phyloP scores from a whole-genome alignment of 1,284 basidiomycete genomes.

The Phylloboletellus chloephorus region DNA sequence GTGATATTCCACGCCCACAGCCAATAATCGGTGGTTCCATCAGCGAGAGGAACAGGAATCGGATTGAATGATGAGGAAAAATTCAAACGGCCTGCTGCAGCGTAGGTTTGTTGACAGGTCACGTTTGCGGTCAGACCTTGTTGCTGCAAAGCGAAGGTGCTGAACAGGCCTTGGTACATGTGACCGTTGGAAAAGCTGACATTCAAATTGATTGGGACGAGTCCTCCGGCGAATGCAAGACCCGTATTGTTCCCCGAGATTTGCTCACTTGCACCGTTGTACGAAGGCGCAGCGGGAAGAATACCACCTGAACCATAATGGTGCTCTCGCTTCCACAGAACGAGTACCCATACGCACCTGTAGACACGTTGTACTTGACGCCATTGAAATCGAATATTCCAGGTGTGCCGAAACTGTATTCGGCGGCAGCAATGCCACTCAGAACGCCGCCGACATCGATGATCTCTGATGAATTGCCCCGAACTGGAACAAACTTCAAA shows the following conservation, averaged over 20 bases:
- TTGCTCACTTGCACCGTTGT: background rate
- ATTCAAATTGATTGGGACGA: slow-evolving; percentile 5
- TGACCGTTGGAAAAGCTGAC: slow-evolving; percentile 1
- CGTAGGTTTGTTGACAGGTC: slow-evolving; percentile 1
- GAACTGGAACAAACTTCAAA: slow-evolving; percentile 5
- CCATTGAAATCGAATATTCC: slow-evolving; percentile 20
- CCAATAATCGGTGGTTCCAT: slow-evolving; percentile 10
- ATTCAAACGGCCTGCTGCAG: background rate
- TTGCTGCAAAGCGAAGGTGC: slow-evolving; percentile 7
- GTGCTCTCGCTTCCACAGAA: background rate
- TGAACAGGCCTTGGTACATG: background rate
- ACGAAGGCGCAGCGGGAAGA: slow-evolving; percentile 10
- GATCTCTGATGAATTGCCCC: slow-evolving; percentile 13
- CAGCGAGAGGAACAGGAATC: slow-evolving; percentile 4
- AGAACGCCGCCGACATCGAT: slow-evolving; percentile 10
- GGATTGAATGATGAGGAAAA: background rate
- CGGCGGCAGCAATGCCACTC: slow-evolving; percentile 16
- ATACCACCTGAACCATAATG: slow-evolving; percentile 11
- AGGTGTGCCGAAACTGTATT: slow-evolving; percentile 6
- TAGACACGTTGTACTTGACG: slow-evolving; percentile 16
- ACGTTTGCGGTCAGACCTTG: slow-evolving; percentile 18
- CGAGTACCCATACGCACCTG: slow-evolving; percentile 5
- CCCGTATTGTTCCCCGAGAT: slow-evolving; percentile 1
- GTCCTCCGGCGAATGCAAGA: slow-evolving; percentile 11
- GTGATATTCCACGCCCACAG: slow-evolving; percentile 14